These are phyloP conservation scores for Calonectria pseudoturangicola DNA, from an alignment of 2,329 filamentous ascomycete species.

Conservation along the genomic window DNA sequence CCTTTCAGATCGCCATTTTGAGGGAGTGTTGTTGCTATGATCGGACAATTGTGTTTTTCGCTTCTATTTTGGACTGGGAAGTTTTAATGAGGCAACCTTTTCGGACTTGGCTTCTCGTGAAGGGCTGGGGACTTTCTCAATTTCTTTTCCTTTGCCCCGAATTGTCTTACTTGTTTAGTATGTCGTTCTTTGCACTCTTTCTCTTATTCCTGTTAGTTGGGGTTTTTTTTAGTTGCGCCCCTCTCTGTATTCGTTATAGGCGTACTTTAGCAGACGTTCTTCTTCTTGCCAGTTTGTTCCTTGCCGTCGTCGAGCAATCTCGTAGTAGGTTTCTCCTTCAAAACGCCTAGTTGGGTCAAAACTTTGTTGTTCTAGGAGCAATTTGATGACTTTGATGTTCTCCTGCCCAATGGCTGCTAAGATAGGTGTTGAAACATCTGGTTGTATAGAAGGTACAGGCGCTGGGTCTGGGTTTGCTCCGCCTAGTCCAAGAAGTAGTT, in stretches of 20 bases:
- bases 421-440: slow-evolving; percentile 92
- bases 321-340: slow-evolving; percentile 87
- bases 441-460: slow-evolving; percentile 74
- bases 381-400: slow-evolving; percentile 88
- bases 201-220: slow-evolving; percentile 65
- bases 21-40: slow-evolving; percentile 68
- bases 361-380: slow-evolving; percentile 83
- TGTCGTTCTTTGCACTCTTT: slow-evolving; percentile 66
- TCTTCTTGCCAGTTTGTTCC: slow-evolving; percentile 95
- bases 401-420: slow-evolving; percentile 93
- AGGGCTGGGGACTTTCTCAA: slow-evolving; percentile 70
- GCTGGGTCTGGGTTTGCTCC: slow-evolving; percentile 80
- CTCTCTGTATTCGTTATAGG: slow-evolving; percentile 80
- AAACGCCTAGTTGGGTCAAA: slow-evolving; percentile 90
- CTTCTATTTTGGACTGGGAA: slow-evolving; percentile 70
- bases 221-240: slow-evolving; percentile 68
- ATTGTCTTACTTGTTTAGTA: slow-evolving; percentile 64
- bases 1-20: slow-evolving; percentile 71
- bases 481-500: slow-evolving; percentile 83
- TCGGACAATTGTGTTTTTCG: slow-evolving; percentile 63
- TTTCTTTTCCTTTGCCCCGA: slow-evolving; percentile 69
- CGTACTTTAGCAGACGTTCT: slow-evolving; percentile 84
- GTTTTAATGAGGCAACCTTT: slow-evolving; percentile 60
- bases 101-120: slow-evolving; percentile 65
- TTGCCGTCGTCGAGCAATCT: slow-evolving; percentile 87